phyloP scores from a whole-genome alignment of 257 asterid species.

The Petunia axillaris region DNA sequence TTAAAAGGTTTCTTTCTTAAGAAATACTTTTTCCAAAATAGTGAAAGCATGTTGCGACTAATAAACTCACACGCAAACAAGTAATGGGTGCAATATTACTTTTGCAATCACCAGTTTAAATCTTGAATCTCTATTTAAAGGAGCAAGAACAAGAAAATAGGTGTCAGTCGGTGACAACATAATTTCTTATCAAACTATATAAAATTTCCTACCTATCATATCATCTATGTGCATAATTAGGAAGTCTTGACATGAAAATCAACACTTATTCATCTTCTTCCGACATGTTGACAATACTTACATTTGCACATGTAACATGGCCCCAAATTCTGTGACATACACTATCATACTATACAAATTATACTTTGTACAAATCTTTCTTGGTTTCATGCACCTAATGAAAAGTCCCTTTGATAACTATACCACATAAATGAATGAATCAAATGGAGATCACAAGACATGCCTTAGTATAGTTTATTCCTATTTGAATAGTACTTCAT shows the following conservation, averaged over 20 bases:
- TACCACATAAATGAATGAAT: background rate
- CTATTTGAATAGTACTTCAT: no score
- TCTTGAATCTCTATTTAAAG: background rate
- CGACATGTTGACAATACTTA: conserved; percentile 22
- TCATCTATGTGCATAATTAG: background rate
- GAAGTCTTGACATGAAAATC: background rate
- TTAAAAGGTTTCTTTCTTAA: no score
- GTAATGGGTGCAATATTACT: background rate
- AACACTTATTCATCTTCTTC: conserved; percentile 15
- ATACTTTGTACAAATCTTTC: background rate
- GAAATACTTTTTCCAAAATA: no score
- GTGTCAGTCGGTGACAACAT: background rate
- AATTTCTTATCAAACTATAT: conserved; percentile 3
- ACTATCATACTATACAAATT: background rate
- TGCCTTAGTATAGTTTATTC: no score
- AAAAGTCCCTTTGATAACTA: background rate
- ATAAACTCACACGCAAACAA: background rate
- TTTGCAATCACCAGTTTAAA: background rate
- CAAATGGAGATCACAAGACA: no score
- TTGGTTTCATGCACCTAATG: background rate
- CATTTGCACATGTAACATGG: background rate
- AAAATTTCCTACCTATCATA: background rate
- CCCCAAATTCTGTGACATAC: background rate
- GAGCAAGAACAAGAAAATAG: background rate
- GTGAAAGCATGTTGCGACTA: no score